Base-by-base conservation (phyloP, 2,329 filamentous ascomycete genomes). In the Aureobasidium musti region DNA sequence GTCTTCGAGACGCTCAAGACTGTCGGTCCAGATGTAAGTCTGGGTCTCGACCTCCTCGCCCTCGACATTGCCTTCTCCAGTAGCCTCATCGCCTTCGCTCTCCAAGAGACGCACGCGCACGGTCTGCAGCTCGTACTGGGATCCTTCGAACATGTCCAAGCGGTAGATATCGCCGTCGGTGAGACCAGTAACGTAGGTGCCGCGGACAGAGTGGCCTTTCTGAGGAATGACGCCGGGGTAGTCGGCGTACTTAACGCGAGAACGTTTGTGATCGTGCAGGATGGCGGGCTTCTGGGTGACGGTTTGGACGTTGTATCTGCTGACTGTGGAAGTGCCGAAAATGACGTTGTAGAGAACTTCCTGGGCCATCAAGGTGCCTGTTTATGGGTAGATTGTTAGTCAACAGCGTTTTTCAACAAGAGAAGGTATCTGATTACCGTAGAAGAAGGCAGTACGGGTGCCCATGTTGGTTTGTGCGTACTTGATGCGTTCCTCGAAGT, bases 291-390 rank as follows among this genome's bases (percentile, higher is more conserved):
- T 83, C 75, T 92, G 85, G 69, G 86, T 86, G 41, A 94, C 80
- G 54, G 85, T 77, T 68, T 75, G 72, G 47, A 69, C 67, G 53
- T 69, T 66, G 14, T 77, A 76, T 76, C 76, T 82, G 73, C 76
- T 84, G 41, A 73, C 85, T 73, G 69, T 83, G 19, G 79, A 76
- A 10, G 79, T 78, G 70, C 87, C 86, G 78, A 93, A 91, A 77
- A 91, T 91, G 50, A 97, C 92, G 39, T 90, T 89, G 79, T 90
- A 89, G 72, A 98, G 91, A 73, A 98, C 88, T 73, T 90, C 86
- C 0, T 90, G 87, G n/a, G 89, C 90, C 92, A 97, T 97, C 74
- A 89, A 78, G 30, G 86, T 88, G 70, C 83, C 49, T 52, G 28
- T 47, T 26, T 14, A 23, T 23, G 4, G 21, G 11, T 17, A n/a